Evolutionary conservation across 2,329 filamentous ascomycete species (phyloP).

Genomic region (Spiromastix sp.): DNA sequence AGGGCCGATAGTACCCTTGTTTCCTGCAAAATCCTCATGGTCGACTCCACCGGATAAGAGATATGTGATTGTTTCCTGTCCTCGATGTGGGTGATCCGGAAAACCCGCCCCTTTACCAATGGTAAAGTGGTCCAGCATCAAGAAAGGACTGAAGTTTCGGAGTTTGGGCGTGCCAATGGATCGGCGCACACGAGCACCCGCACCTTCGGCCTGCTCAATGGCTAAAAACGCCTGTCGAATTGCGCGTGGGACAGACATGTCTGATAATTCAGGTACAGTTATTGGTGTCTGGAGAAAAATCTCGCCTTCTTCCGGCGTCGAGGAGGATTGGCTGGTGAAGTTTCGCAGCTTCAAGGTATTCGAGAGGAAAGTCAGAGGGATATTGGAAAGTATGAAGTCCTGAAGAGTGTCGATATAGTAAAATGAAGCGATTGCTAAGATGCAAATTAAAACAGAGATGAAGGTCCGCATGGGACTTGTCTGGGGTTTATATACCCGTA

Average conservation of each 20-base stretch:
- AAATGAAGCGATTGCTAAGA: slow-evolving; percentile 22
- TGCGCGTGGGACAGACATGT: slow-evolving; percentile 60
- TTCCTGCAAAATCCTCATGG: slow-evolving; percentile 85
- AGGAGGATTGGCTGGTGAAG: slow-evolving; percentile 5
- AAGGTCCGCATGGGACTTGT: slow-evolving; percentile 24
- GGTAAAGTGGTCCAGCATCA: slow-evolving; percentile 92
- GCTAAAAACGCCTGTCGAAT: slow-evolving; percentile 80
- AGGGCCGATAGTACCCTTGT: slow-evolving; percentile 68
- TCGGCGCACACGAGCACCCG: slow-evolving; percentile 74
- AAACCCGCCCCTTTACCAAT: slow-evolving; percentile 75
- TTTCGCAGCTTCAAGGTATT: slow-evolving; percentile 10
- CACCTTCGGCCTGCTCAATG: slow-evolving; percentile 76
- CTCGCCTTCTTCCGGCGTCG: slow-evolving; percentile 3
- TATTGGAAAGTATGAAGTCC: slow-evolving; percentile 13
- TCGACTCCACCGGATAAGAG: slow-evolving; percentile 76
- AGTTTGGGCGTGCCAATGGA: slow-evolving; percentile 77
- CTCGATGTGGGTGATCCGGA: slow-evolving; percentile 74
- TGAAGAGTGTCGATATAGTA: slow-evolving; percentile 13
- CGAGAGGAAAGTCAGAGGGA: slow-evolving; percentile 11
- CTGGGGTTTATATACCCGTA: slow-evolving; percentile 23
- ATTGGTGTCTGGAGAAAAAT: slow-evolving; percentile 6
- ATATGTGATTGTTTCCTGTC: slow-evolving; percentile 86
- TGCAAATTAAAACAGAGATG: slow-evolving; percentile 27
- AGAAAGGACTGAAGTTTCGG: slow-evolving; percentile 79
- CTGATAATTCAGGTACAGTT: slow-evolving; percentile 11